A percentile compares a stretch with the other conserved stretches of the same genome.
Conservation (phyloP, 306 rosid genomes). For the Psophocarpus tetragonolobus region DNA sequence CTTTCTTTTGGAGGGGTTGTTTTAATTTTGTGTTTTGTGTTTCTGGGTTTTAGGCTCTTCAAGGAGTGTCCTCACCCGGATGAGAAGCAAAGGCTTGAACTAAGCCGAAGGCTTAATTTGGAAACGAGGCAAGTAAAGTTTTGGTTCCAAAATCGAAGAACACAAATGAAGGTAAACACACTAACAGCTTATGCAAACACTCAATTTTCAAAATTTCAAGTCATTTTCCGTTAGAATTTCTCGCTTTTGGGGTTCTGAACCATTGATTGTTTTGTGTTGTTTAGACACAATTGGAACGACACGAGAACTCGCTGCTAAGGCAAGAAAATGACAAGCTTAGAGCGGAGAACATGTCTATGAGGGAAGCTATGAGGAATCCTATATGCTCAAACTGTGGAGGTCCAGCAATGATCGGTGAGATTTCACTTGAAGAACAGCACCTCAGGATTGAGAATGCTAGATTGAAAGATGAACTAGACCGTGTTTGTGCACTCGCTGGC, state of each 20-base stretch:
- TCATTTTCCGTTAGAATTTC: background rate
- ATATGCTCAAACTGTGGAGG: constrained; percentile 91
- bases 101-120: constrained; percentile 69
- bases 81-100: constrained; percentile 87
- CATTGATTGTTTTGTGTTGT: constrained; percentile 7
- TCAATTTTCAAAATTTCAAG: background rate
- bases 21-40: background rate
- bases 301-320: constrained; percentile 80
- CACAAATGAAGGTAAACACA: constrained; percentile 82
- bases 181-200: background rate
- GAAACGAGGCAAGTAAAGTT: constrained; percentile 89
- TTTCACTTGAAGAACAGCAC: constrained; percentile 89
- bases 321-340: constrained; percentile 91
- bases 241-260: background rate
- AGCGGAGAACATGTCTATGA: constrained; percentile 85
- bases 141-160: constrained; percentile 94
- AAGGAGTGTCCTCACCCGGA: constrained; percentile 96
- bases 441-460: constrained; percentile 82
- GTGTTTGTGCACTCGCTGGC: constrained; percentile 79
- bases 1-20: background rate
- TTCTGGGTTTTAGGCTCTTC: constrained; percentile 52
- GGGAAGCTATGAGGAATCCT: constrained; percentile 91
- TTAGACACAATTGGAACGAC: constrained; percentile 95
- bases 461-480: constrained; percentile 80
- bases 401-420: constrained; percentile 75